phyloP scores from a whole-genome alignment of 306 rosid genomes.

The Elaeagnus macrophylla region DNA sequence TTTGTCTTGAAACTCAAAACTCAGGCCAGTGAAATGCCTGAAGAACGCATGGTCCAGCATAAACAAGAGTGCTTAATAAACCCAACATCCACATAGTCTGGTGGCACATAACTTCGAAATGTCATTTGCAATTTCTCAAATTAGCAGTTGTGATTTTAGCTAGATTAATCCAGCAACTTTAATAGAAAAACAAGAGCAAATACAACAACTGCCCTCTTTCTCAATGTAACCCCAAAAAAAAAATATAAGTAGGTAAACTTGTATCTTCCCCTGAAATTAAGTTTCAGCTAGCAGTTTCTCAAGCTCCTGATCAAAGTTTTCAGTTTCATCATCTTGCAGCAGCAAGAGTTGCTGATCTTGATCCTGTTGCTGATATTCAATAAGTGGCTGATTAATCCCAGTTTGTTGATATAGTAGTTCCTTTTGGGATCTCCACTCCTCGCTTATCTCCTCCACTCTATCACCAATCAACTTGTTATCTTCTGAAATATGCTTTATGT shows the following conservation, averaged over 20 bases:
- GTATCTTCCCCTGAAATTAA: background rate
- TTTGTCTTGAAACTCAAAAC: too few relatives aligned
- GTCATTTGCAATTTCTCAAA: too few relatives aligned
- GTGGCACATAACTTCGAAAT: too few relatives aligned
- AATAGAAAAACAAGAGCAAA: too few relatives aligned
- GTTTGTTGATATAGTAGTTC: conserved; percentile 45
- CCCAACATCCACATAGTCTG: too few relatives aligned
- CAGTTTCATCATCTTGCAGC: conserved; percentile 19
- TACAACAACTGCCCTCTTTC: too few relatives aligned
- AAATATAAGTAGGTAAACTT: background rate
- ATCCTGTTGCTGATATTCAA: conserved; percentile 9
- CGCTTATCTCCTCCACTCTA: conserved; percentile 38
- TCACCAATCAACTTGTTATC: conserved; percentile 42
- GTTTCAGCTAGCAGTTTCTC: conserved; percentile 26
- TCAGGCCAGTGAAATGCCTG: too few relatives aligned
- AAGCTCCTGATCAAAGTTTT: conserved; percentile 23
- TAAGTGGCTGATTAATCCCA: conserved; percentile 25
- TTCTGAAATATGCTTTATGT: conserved; percentile 52
- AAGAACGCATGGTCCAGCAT: too few relatives aligned
- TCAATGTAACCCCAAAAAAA: too few relatives aligned
- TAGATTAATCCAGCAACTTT: too few relatives aligned
- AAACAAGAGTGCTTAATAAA: too few relatives aligned
- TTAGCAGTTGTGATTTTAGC: too few relatives aligned
- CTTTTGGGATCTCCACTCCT: conserved; percentile 51
- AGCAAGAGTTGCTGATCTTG: conserved; percentile 1